Conservation (phyloP, 2,329 filamentous ascomycete species). For the Stromatinia cepivora region DNA sequence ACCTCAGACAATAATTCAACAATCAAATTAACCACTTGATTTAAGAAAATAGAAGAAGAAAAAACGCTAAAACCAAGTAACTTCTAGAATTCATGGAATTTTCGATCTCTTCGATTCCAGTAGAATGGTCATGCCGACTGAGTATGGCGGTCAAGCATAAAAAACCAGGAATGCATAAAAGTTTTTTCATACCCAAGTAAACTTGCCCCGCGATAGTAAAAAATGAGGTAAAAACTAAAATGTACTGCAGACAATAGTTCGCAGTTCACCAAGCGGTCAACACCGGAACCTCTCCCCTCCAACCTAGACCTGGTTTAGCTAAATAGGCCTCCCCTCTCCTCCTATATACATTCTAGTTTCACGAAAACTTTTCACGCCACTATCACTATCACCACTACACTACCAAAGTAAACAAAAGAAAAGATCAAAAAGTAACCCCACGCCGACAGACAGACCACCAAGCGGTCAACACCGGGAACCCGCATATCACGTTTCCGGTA, state of each 20-base stretch:
- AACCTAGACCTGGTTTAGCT: slow-evolving; percentile 8
- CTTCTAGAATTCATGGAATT: background rate
- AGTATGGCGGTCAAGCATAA: slow-evolving; percentile 9
- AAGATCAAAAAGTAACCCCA: slow-evolving; percentile 4
- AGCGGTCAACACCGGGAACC: slow-evolving; percentile 19
- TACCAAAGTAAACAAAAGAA: slow-evolving; percentile 8
- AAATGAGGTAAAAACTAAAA: background rate
- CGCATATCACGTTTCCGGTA: slow-evolving; percentile 18
- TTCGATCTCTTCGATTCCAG: background rate
- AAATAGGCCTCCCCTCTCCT: background rate
- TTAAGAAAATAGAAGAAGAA: background rate
- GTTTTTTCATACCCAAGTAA: slow-evolving; percentile 2
- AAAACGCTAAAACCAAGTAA: background rate
- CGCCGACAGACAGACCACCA: slow-evolving; percentile 11
- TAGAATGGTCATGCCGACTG: background rate
- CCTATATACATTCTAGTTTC: background rate
- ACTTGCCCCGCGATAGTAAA: slow-evolving; percentile 15
- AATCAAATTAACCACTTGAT: background rate
- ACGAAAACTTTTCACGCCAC: slow-evolving; percentile 6
- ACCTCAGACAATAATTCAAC: background rate
- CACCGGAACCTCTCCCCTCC: slow-evolving; percentile 6
- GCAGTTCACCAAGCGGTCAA: slow-evolving; percentile 8
- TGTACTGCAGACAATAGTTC: background rate
- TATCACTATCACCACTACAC: background rate
- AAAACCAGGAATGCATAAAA: background rate